These are phyloP conservation scores for Immersiporthe knoxdaviesiana DNA, from an alignment of 2,329 filamentous ascomycete genomes.

Conservation along the genomic window DNA sequence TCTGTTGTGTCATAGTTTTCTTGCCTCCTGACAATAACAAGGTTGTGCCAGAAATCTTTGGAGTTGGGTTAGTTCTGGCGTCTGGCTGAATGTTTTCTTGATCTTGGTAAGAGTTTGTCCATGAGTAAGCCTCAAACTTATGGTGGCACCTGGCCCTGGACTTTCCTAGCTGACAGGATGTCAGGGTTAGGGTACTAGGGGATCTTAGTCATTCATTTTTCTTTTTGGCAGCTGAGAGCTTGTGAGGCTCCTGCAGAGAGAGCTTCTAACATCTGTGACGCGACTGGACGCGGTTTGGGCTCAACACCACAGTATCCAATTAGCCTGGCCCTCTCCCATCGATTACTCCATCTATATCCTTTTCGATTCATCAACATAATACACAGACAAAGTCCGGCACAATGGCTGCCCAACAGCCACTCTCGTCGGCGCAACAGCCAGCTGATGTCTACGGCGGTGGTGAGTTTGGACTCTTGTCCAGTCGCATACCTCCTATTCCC, in stretches of 20 bases:
- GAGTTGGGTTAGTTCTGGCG: not conserved
- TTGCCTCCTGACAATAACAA: not conserved
- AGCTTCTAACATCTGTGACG: slow-evolving; percentile 10
- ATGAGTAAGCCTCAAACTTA: not conserved
- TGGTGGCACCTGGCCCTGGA: not conserved
- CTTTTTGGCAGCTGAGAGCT: not conserved
- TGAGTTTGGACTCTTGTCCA: slow-evolving; percentile 39
- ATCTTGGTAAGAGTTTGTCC: not conserved
- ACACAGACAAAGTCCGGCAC: slow-evolving; percentile 27
- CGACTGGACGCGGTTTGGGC: slow-evolving; percentile 12
- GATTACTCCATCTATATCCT: not conserved
- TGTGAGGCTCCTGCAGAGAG: slow-evolving; percentile 9
- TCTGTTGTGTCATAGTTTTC: not conserved
- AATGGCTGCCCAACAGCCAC: slow-evolving; percentile 59
- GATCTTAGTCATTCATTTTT: slow-evolving; percentile 2
- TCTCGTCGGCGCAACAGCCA: slow-evolving; percentile 60
- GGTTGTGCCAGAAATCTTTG: not conserved
- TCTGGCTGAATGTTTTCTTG: not conserved
- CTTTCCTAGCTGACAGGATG: not conserved
- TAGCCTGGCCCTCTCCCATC: not conserved
- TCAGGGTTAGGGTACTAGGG: slow-evolving; percentile 4
- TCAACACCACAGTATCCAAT: slow-evolving; percentile 23
- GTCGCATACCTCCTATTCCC: slow-evolving; percentile 14
- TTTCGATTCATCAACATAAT: not conserved
- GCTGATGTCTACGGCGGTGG: slow-evolving; percentile 68